Conservation (phyloP, 139 green algal genomes). For the Gonium pectorale region DNA sequence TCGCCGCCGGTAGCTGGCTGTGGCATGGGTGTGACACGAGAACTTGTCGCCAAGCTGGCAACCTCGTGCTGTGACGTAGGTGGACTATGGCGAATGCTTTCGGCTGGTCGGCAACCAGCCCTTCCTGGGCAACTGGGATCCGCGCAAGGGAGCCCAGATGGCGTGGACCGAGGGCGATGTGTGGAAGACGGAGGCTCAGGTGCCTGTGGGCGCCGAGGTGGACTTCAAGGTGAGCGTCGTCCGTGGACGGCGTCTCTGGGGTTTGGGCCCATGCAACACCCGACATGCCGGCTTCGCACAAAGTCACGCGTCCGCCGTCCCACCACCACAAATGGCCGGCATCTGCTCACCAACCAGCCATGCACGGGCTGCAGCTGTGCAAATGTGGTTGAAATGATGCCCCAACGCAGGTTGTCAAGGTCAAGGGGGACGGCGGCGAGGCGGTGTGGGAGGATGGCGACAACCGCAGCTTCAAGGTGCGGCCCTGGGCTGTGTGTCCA, state of each 20-base stretch:
- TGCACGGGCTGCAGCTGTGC: too few relatives aligned
- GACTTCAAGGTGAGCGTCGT: conserved; percentile 71
- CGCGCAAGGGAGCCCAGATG: conserved; percentile 54
- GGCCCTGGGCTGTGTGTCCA: too few relatives aligned
- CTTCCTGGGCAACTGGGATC: conserved; percentile 64
- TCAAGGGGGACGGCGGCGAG: background rate
- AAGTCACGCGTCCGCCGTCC: too few relatives aligned
- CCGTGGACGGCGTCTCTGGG: too few relatives aligned
- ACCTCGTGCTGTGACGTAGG: conserved; percentile 34
- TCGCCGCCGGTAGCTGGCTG: too few relatives aligned
- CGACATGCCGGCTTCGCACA: too few relatives aligned
- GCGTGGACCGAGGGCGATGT: conserved; percentile 79
- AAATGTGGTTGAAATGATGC: too few relatives aligned
- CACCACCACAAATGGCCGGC: too few relatives aligned
- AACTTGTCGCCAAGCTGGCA: too few relatives aligned
- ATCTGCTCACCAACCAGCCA: too few relatives aligned
- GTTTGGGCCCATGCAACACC: too few relatives aligned
- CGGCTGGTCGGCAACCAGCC: conserved; percentile 54
- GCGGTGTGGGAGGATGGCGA: conserved; percentile 71
- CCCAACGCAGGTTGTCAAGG: background rate
- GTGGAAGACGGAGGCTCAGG: conserved; percentile 62
- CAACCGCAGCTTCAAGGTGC: conserved; percentile 78
- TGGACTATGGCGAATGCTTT: conserved; percentile 59
- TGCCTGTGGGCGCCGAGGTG: conserved; percentile 62
- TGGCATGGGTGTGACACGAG: too few relatives aligned